These are phyloP conservation scores for Pseudogymnoascus sp. DNA, from an alignment of 2,329 filamentous ascomycete species.

Conservation along the genomic window DNA sequence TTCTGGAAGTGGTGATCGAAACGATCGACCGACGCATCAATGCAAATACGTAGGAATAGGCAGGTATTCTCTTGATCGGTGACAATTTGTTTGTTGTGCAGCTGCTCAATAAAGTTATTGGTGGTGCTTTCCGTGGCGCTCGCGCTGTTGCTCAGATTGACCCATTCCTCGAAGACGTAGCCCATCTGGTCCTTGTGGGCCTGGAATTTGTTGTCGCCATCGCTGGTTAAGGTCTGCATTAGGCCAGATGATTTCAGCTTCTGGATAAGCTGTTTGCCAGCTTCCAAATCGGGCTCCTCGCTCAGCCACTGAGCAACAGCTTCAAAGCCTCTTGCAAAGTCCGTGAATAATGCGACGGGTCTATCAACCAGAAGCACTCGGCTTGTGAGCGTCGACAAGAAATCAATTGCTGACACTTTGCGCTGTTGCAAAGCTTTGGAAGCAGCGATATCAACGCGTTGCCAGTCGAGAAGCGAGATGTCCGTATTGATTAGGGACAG, in stretches of 20 bases:
- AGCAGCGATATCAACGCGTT: constrained; percentile 60
- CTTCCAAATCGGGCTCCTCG: constrained; percentile 58
- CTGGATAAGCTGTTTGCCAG: constrained; percentile 62
- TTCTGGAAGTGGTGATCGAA: constrained; percentile 62
- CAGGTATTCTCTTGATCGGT: constrained; percentile 67
- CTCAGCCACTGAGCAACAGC: constrained; percentile 72
- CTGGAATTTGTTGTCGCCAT: constrained; percentile 46
- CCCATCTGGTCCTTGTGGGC: constrained; percentile 75
- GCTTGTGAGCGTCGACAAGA: constrained; percentile 72
- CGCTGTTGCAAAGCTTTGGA: constrained; percentile 63
- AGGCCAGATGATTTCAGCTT: constrained; percentile 49
- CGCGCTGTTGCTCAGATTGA: constrained; percentile 69
- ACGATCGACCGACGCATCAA: constrained; percentile 69
- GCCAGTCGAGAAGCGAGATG: constrained; percentile 46
- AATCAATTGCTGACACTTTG: constrained; percentile 64
- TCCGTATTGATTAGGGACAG: constrained; percentile 50
- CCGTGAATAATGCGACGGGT: constrained; percentile 69
- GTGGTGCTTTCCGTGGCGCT: constrained; percentile 64
- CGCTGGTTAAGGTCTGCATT: constrained; percentile 42
- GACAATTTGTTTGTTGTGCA: constrained; percentile 67
- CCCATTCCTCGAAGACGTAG: constrained; percentile 95
- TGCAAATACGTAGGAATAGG: constrained; percentile 68
- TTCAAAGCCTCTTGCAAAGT: constrained; percentile 77
- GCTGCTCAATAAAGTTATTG: constrained; percentile 71
- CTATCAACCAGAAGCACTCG: constrained; percentile 69